Conservation (phyloP, 1,284 basidiomycete species). For the Puccinia hordei region DNA sequence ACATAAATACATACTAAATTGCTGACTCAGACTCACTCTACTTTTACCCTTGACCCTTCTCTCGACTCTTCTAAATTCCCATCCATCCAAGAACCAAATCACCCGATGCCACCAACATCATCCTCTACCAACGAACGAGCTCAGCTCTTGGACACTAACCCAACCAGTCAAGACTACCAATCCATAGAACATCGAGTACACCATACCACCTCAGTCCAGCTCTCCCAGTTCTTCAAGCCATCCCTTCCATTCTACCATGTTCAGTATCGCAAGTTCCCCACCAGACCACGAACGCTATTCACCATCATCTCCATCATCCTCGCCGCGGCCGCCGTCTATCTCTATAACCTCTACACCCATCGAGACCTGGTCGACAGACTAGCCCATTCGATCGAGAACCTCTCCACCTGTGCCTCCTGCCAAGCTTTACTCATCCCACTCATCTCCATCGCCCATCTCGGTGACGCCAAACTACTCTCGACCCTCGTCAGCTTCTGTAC, state of each 20-base stretch:
- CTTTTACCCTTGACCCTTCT: no score
- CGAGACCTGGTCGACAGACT: slow-evolving; percentile 43
- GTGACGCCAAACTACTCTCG: slow-evolving; percentile 21
- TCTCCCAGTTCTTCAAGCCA: not conserved
- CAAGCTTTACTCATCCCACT: slow-evolving; percentile 43
- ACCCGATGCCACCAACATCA: no score
- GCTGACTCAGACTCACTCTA: no score
- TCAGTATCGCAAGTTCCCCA: slow-evolving; percentile 34
- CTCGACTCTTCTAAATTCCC: no score
- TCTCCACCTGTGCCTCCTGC: slow-evolving; percentile 48
- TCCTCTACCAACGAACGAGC: no score
- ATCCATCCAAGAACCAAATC: no score
- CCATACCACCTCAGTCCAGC: no score
- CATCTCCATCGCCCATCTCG: slow-evolving; percentile 48
- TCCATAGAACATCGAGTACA: no score
- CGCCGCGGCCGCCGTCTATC: slow-evolving; percentile 26
- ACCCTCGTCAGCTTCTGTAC: slow-evolving; percentile 49
- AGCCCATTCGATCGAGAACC: slow-evolving; percentile 42
- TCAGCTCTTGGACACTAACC: no score
- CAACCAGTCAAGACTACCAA: no score
- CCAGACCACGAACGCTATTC: slow-evolving; percentile 10
- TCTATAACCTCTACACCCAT: slow-evolving; percentile 30
- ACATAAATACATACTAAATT: no score
- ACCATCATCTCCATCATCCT: slow-evolving; percentile 17
- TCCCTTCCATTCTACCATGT: slow-evolving; percentile 27